Evolutionary conservation across 257 asterid species (phyloP).

Genomic region (Solanum medicagineum): DNA sequence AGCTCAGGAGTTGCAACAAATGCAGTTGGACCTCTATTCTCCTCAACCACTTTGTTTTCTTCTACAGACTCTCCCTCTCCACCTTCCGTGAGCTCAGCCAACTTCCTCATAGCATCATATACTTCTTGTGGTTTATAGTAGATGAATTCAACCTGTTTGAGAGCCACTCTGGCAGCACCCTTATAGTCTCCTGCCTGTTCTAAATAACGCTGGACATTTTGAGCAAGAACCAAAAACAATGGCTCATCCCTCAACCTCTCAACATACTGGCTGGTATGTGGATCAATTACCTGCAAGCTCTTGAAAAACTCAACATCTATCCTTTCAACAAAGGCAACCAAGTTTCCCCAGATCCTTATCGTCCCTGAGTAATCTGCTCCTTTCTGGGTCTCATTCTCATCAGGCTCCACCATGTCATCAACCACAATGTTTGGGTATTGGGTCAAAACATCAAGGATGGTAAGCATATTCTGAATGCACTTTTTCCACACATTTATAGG

Average conservation of each 20-base stretch:
- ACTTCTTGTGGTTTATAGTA: conserved; percentile 96
- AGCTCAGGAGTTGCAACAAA: conserved; percentile 65
- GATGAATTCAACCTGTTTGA: conserved; percentile 76
- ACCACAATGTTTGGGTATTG: conserved; percentile 81
- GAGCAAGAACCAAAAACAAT: conserved; percentile 64
- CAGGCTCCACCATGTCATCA: conserved; percentile 83
- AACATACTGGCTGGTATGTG: conserved; percentile 88
- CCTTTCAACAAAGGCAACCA: conserved; percentile 84
- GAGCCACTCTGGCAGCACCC: conserved; percentile 95
- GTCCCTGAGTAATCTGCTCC: conserved; percentile 62
- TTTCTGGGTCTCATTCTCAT: conserved; percentile 88
- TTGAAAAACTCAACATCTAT: conserved; percentile 82
- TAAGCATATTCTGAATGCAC: conserved; percentile 63
- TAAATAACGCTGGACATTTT: conserved; percentile 76
- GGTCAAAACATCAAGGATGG: conserved; percentile 63
- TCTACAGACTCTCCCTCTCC: conserved; percentile 46
- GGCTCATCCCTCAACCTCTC: conserved; percentile 96
- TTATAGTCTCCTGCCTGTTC: conserved; percentile 49
- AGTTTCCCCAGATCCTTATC: conserved; percentile 85
- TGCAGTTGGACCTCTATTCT: conserved; percentile 50
- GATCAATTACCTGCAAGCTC: conserved; percentile 93
- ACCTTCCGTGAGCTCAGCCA: conserved; percentile 53
- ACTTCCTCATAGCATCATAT: conserved; percentile 84
- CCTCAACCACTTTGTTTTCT: conserved; percentile 45
- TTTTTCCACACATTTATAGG: conserved; percentile 94